Evolutionary conservation across 352 stramenopile genomes (phyloP).

Genomic region (Globisporangium megalacanthum): DNA sequence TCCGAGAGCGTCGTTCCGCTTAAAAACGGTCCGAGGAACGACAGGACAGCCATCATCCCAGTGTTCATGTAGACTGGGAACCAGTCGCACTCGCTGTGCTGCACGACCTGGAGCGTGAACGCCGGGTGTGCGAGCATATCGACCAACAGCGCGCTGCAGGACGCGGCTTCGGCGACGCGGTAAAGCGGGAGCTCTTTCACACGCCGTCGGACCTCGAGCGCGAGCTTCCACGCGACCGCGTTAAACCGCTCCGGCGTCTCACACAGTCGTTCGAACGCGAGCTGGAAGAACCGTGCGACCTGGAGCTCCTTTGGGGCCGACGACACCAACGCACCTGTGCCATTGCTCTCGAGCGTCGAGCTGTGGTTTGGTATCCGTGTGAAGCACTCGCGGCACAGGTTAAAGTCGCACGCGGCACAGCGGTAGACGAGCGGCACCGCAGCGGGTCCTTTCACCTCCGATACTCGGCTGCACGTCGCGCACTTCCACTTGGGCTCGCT

Average conservation of each 20-base stretch:
- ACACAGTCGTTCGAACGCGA: conserved; percentile 24
- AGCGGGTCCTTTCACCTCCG: conserved; percentile 12
- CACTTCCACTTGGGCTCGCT: conserved; percentile 31
- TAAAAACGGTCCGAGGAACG: conserved; percentile 60
- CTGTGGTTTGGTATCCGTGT: conserved; percentile 56
- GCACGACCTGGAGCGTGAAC: conserved; percentile 31
- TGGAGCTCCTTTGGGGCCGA: conserved; percentile 1
- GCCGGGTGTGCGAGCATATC: conserved; percentile 34
- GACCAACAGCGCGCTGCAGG: conserved; percentile 33
- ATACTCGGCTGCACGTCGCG: conserved; percentile 30
- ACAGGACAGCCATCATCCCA: conserved; percentile 35
- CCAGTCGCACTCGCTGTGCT: conserved; percentile 28
- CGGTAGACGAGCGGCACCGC: conserved; percentile 28
- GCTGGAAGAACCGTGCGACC: conserved; percentile 29
- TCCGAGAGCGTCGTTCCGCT: conserved; percentile 63
- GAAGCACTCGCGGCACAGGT: conserved; percentile 52
- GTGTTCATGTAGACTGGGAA: conserved; percentile 37
- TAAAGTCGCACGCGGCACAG: conserved; percentile 52
- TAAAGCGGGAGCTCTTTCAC: conserved; percentile 51
- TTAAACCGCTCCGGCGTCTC: conserved; percentile 7
- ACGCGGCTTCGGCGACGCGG: conserved; percentile 33
- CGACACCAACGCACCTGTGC: not conserved
- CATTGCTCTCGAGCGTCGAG: not conserved
- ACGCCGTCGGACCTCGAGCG: conserved; percentile 38
- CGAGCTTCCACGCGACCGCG: conserved; percentile 29